phyloP scores from a whole-genome alignment of 495 filamentous ascomycete genomes.

The Penicillium canescens region DNA sequence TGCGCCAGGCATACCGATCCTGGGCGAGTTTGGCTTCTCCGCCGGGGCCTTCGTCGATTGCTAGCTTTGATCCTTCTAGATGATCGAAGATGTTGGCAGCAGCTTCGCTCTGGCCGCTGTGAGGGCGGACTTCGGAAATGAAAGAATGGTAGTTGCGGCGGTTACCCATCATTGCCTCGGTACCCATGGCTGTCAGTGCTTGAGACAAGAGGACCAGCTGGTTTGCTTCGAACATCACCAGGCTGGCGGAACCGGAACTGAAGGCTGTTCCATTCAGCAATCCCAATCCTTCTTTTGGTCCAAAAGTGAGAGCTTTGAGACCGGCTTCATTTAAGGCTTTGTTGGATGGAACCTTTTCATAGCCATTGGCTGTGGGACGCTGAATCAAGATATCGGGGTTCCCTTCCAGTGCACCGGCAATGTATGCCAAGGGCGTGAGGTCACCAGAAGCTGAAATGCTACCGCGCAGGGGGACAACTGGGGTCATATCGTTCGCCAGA shows the following conservation, averaged over 20 bases:
- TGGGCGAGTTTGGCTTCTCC: constrained; percentile 45
- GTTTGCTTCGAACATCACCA: too few species aligned
- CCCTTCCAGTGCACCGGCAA: constrained; percentile 61
- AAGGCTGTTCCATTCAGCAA: too few species aligned
- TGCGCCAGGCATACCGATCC: constrained; percentile 62
- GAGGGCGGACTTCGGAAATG: too few species aligned
- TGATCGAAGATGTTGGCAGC: constrained; percentile 55
- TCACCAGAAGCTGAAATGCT: constrained; percentile 67
- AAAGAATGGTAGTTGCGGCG: constrained; percentile 13
- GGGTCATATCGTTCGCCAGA: constrained; percentile 53
- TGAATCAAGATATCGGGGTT: constrained; percentile 40
- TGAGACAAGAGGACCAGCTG: too few species aligned
- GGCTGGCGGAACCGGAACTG: too few species aligned
- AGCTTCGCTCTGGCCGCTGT: constrained; percentile 42
- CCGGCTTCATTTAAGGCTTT: too few species aligned
- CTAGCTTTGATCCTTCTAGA: constrained; percentile 38
- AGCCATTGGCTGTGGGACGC: too few species aligned
- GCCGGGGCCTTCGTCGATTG: too few species aligned
- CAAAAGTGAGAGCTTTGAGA: too few species aligned
- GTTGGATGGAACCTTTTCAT: too few species aligned
- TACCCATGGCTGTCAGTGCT: too few species aligned
- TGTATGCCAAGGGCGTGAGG: constrained; percentile 58
- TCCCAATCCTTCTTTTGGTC: too few species aligned
- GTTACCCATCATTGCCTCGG: neutral
- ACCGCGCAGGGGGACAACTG: constrained; percentile 57